Conservation (phyloP, 768 basidiomycete species). For the Leccinum sublutescens region DNA sequence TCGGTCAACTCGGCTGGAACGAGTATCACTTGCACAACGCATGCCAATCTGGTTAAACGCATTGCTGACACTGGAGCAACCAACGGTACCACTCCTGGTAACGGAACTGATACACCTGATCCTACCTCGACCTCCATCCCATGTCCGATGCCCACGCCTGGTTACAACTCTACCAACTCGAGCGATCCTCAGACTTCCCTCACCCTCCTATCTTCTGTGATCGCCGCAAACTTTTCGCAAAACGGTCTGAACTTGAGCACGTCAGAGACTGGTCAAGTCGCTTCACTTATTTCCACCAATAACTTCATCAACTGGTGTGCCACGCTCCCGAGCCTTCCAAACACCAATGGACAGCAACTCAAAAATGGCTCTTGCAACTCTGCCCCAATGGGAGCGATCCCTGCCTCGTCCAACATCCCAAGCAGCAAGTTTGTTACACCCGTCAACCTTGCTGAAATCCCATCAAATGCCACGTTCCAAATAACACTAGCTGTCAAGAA, state of each 20-base stretch:
- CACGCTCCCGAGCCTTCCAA: conserved; percentile 44
- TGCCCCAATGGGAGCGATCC: conserved; percentile 59
- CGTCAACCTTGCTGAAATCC: conserved; percentile 40
- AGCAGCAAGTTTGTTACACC: conserved; percentile 52
- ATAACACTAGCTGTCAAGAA: conserved; percentile 47
- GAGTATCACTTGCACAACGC: conserved; percentile 49
- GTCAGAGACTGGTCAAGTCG: conserved; percentile 44
- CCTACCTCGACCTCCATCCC: conserved; percentile 1
- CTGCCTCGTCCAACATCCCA: conserved; percentile 49
- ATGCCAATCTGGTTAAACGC: conserved; percentile 45
- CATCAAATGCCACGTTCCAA: conserved; percentile 50
- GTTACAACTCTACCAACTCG: conserved; percentile 18
- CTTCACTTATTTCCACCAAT: conserved; percentile 61
- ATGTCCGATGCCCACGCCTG: conserved; percentile 4
- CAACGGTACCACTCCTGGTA: conserved; percentile 22
- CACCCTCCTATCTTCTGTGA: conserved; percentile 46
- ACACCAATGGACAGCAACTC: conserved; percentile 62
- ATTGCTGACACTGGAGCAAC: conserved; percentile 39
- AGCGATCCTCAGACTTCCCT: conserved; percentile 25
- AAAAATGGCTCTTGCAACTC: conserved; percentile 57
- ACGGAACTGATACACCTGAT: conserved; percentile 16
- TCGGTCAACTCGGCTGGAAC: conserved; percentile 50
- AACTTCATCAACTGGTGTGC: conserved; percentile 75
- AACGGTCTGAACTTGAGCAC: conserved; percentile 41
- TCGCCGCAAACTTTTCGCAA: conserved; percentile 54